Evolutionary conservation across 2,329 filamentous ascomycete species (phyloP), one percentile per base, ranked within the genome.

Genomic region (Dactylellina sp.): DNA sequence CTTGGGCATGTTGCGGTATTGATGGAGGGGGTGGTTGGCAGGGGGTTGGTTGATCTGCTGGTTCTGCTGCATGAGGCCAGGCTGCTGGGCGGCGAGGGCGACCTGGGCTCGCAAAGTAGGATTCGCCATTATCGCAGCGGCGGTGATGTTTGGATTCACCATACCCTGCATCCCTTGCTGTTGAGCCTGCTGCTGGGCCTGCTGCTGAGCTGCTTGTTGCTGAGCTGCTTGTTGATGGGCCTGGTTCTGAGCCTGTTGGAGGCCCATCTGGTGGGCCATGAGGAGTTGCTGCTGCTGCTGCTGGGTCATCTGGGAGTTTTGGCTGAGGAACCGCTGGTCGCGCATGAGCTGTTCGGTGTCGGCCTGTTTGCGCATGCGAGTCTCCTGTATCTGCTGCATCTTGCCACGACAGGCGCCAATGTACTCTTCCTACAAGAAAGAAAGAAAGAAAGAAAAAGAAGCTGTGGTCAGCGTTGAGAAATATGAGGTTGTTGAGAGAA

Each of bases 311-410:
- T 65, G 70, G 2, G 55, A 46, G 56, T 65, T 60, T 9, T 46
- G 61, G 42, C 32, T 59, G 39, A 74, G 46, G 56, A 74, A 74
- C 39, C 50, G 59, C 9, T 61, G 47, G n/a, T 71, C 65, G 6
- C 65, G 49, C 32, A 71, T 25, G n/a, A 53, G 32, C 46, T 64
- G 61, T 32, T 74, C 61, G 14, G 59, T 61, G 24, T 74, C 57
- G 39, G 55, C 61, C 22, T 64, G 55, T 12, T 74, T 61, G 9
- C 61, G 61, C 61, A 64, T 74, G 9, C 70, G 32, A 9, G 70
- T 74, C 39, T 74, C 70, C n/a, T 74, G 70, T 25, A 74, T 74
- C 42, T 74, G 70, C 32, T 64, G 55, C 70, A 74, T 65, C 42
- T 74, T 74, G 2, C 50, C 53, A 1, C 61, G 53, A 22, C 70